Base-by-base conservation (phyloP, 192 early-diverging fungal species). In the Umbelopsis sp. region DNA sequence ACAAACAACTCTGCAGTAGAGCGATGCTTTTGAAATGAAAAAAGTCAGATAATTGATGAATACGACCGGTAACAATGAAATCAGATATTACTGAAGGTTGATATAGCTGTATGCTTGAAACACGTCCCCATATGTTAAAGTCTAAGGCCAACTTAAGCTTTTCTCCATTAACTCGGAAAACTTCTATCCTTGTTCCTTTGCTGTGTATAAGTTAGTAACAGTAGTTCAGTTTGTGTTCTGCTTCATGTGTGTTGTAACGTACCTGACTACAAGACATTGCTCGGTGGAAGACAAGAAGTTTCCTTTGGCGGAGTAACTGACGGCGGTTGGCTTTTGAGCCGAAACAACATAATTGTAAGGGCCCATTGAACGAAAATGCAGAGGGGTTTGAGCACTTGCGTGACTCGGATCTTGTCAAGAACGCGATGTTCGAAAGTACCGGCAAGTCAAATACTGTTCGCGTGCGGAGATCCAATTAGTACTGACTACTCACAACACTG, bases 311-410 rank as follows among this genome's bases (percentile, higher is more conserved):
- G 89, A 83, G 44, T 82, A 82, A 2, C 79, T 80, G 41, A 95
- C 92, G 6, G 93, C 85, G 66, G 90, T 91, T 46, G 93, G 82
- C 84, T 92, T 93, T 68, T 94, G 88, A 16, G 94, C 95, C 22
- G 91, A 91, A 33, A 92, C 92, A 30, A 93, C 90, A 76, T 94
- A 93, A 51, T 91, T 85, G 72, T 87, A 87, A 33, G 68, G 71
- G 49, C 66, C 69, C 78, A 79, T 79, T 55, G 25, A 27, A 22
- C 25, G 6, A 11, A 9, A 55, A 55, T 55, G 52, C 16, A 25
- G 23, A 55, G 52, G 27, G 3, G 27, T 6, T 16, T 13, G 16
- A 6, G 30, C 52, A 30, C 52, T 27, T 12, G 21, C 10, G 23
- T 23, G 25, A 8, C 52, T 30, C 27, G 10, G 23, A 55, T 55